Evolutionary conservation across 2,329 filamentous ascomycete genomes (phyloP), one percentile per base, ranked within the genome.

Genomic region (Nothomitra cinnamomea): DNA sequence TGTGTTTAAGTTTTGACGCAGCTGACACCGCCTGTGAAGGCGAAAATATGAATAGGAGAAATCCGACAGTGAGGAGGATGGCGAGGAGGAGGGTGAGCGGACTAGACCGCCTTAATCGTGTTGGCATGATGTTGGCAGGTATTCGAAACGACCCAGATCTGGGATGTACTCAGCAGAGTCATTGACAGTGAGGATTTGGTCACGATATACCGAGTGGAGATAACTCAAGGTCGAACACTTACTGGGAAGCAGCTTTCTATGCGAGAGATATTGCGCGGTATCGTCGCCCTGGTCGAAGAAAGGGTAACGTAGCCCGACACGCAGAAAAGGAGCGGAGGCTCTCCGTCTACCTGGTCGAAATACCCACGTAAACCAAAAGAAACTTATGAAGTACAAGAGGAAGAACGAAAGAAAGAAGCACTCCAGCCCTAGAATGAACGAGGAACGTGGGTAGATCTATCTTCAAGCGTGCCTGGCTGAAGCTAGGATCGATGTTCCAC

Each of bases 31-130:
- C 68, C 55, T 66, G 68, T 2, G 76, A 75, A 53, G 70, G 75
- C 8, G 72, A 72, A 59, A 80, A 64, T 59, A 83, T 66, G 64
- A 83, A 80, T 71, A 77, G 69, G 66, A 87, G 66, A 69, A 85
- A 61, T 5, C 60, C 59, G 17, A 61, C 45, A 52, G 57, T 55
- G 36, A 61, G 55, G 32, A 60, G 22, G 12, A 58, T 48, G 35
- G 53, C 54, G 13, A 61, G 55, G 6, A 61, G 17, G 51, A 61
- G 55, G 15, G 59, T 60, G 53, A 61, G 55, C 7, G 60, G 60
- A 48, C 59, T 61, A 41, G 58, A 53, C 24, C 60, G 59, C 19
- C 60, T 59, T 38, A 61, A 54, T 53, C 59, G 58, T 48, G 58
- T 54, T 17, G 55, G 53, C 58, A 25, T 19, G 52, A 55, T 54